These are phyloP conservation scores for Suhomyces vadensis DNA, from an alignment of 805 yeast genomes.

Conservation along the genomic window DNA sequence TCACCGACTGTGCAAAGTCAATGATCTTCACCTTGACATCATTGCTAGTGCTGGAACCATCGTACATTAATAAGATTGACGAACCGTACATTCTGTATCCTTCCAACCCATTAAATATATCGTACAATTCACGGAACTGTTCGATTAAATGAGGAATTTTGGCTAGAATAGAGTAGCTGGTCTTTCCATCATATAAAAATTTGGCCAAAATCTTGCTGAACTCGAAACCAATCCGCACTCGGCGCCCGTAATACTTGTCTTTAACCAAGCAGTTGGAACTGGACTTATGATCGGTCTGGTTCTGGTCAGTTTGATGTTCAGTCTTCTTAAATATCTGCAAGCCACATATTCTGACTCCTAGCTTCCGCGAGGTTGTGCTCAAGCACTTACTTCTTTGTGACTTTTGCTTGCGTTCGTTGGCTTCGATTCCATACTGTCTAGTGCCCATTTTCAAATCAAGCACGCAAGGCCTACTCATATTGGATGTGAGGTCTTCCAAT, in stretches of 20 bases:
- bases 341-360: conserved; percentile 95
- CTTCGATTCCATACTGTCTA: conserved; percentile 96
- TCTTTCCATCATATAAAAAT: conserved; percentile 76
- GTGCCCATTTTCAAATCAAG: conserved; percentile 98
- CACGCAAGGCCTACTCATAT: conserved; percentile 84
- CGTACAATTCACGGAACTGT: conserved; percentile 58
- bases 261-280: conserved; percentile 43
- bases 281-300: conserved; percentile 8
- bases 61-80: conserved; percentile 84
- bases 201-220: conserved; percentile 74
- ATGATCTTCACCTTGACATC: conserved; percentile 65
- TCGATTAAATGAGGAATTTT: conserved; percentile 69
- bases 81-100: conserved; percentile 93
- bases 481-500: conserved; percentile 85
- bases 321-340: conserved; percentile 51
- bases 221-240: conserved; percentile 66
- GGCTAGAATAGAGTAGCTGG: conserved; percentile 54
- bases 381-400: conserved; percentile 84
- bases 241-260: conserved; percentile 93
- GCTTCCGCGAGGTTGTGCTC: conserved; percentile 71
- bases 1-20: conserved; percentile 93
- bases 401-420: conserved; percentile 62
- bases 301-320: conserved; percentile 1
- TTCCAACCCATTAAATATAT: conserved; percentile 53
- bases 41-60: conserved; percentile 47